These are phyloP conservation scores for Gautieria morchelliformis DNA, from an alignment of 768 basidiomycete species.

Conservation along the genomic window DNA sequence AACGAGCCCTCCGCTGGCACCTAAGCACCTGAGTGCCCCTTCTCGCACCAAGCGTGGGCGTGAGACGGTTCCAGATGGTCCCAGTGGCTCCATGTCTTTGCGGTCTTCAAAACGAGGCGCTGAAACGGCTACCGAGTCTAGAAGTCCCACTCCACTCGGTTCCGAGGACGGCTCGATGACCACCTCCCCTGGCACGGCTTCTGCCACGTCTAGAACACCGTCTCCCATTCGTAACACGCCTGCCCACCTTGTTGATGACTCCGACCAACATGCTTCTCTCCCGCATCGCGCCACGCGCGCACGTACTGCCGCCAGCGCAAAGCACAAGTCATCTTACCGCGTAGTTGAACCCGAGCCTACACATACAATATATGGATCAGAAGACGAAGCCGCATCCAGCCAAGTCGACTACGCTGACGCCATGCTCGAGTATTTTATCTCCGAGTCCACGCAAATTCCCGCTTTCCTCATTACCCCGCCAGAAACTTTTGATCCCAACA, in stretches of 20 bases:
- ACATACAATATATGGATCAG: background rate
- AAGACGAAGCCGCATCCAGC: background rate
- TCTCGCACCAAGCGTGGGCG: constrained; percentile 21
- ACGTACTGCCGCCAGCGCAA: constrained; percentile 6
- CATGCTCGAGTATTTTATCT: constrained; percentile 97
- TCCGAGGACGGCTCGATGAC: constrained; percentile 89
- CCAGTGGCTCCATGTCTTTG: constrained; percentile 6
- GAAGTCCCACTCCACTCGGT: constrained; percentile 23
- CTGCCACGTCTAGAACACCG: constrained; percentile 88
- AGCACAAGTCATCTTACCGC: background rate
- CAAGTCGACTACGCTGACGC: constrained; percentile 69
- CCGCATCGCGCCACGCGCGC: constrained; percentile 3
- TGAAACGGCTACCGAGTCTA: constrained; percentile 6
- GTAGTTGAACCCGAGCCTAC: background rate
- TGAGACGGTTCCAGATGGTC: background rate
- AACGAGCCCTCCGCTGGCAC: constrained; percentile 89
- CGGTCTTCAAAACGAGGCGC: constrained; percentile 7
- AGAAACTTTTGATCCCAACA: constrained; percentile 86
- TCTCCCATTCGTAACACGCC: constrained; percentile 63
- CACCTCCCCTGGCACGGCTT: constrained; percentile 64
- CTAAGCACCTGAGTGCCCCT: constrained; percentile 85
- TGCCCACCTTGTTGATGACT: constrained; percentile 32
- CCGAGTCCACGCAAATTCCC: constrained; percentile 89
- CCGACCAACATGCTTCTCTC: constrained; percentile 8
- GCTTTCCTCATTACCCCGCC: constrained; percentile 81